Evolutionary conservation across 129 eudicot genomes (phyloP).

Genomic region (Oenanthe sinensis): DNA sequence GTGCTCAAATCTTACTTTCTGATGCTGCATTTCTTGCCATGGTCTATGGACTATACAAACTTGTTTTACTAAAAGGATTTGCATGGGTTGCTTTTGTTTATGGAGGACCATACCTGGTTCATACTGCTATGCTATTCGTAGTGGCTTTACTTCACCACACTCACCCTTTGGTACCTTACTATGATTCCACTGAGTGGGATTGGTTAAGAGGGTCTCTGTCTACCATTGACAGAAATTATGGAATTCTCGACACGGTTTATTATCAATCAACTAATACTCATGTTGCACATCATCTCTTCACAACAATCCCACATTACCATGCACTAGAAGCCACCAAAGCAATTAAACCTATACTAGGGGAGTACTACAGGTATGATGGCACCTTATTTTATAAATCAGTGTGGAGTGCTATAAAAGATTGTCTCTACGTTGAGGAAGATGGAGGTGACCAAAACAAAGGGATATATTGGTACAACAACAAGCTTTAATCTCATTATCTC

Average conservation of each 20-base stretch:
- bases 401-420: background rate
- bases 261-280: constrained; percentile 2
- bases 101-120: constrained; percentile 1
- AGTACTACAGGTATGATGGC: background rate
- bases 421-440: background rate
- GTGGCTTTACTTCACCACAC: background rate
- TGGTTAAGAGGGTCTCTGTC: background rate
- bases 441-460: background rate
- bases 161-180: constrained; percentile 3
- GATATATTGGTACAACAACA: background rate
- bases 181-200: background rate
- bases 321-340: background rate
- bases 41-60: background rate
- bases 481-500: background rate
- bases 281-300: constrained; percentile 3
- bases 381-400: background rate
- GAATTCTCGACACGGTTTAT: background rate
- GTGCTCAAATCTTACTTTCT: background rate
- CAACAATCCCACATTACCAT: constrained; percentile 4
- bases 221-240: background rate
- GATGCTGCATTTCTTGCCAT: background rate
- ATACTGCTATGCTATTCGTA: background rate
- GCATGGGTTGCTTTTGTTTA: background rate
- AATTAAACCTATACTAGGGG: background rate
- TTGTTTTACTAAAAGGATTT: background rate